phyloP scores from a whole-genome alignment of 805 yeast species.

The Yarrowia alimentaria region DNA sequence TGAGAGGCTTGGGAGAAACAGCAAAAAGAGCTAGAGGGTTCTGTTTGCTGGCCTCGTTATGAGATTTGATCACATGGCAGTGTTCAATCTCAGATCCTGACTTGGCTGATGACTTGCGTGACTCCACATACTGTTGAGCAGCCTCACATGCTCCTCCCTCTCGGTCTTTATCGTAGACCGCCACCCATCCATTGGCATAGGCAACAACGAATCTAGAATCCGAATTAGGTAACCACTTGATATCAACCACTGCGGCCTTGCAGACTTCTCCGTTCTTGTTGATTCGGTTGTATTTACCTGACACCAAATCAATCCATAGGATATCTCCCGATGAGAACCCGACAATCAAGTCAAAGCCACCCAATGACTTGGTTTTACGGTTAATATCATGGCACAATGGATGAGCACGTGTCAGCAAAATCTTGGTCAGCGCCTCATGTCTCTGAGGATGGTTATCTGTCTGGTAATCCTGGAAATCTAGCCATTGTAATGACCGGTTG shows the following conservation, averaged over 20 bases:
- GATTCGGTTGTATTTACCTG: constrained; percentile 50
- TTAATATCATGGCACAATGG: constrained; percentile 44
- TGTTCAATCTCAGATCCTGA: not conserved
- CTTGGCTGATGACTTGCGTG: constrained; percentile 3
- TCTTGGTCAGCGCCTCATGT: constrained; percentile 43
- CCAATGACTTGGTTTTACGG: constrained; percentile 35
- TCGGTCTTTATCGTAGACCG: constrained; percentile 50
- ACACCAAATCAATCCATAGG: constrained; percentile 55
- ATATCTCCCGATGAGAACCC: constrained; percentile 72
- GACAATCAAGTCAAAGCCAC: constrained; percentile 50
- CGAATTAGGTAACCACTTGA: constrained; percentile 49
- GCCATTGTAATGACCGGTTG: constrained; percentile 38
- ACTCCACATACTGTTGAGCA: constrained; percentile 6
- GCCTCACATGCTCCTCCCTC: constrained; percentile 43
- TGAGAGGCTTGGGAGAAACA: constrained; percentile 58
- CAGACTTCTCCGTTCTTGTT: constrained; percentile 51
- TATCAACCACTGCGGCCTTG: constrained; percentile 46
- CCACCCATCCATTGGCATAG: constrained; percentile 60
- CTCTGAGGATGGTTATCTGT: constrained; percentile 19
- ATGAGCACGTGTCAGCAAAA: constrained; percentile 43
- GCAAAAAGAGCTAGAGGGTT: constrained; percentile 63
- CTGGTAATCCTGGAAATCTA: constrained; percentile 31
- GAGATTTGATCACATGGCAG: constrained; percentile 21
- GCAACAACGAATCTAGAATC: constrained; percentile 54
- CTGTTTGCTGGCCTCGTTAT: constrained; percentile 30